Evolutionary conservation across 2,329 filamentous ascomycete species (phyloP).

Genomic region (Sarocladiaceae sp.): DNA sequence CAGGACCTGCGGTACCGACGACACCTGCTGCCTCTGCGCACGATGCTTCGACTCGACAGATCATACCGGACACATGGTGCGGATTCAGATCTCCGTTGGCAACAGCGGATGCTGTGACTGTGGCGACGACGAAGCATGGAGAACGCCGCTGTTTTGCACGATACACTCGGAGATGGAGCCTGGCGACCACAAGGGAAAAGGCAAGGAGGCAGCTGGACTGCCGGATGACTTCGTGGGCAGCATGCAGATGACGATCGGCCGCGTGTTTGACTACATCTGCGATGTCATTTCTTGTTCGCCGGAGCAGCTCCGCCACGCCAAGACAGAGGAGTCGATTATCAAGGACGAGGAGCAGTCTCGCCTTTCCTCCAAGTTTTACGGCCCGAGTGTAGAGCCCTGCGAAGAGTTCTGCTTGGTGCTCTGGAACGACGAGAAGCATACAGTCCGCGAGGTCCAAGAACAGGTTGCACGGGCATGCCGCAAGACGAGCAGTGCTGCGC

Average conservation of each 20-base stretch:
- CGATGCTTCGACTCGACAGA: slow-evolving; percentile 94
- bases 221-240: slow-evolving; percentile 70
- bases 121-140: slow-evolving; percentile 93
- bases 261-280: slow-evolving; percentile 88
- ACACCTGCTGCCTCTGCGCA: slow-evolving; percentile 91
- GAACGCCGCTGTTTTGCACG: slow-evolving; percentile 78
- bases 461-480: slow-evolving; percentile 87
- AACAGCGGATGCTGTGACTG: slow-evolving; percentile 98
- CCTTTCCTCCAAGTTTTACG: slow-evolving; percentile 64
- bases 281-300: slow-evolving; percentile 97
- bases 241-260: slow-evolving; percentile 79
- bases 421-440: slow-evolving; percentile 99
- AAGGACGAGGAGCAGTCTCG: slow-evolving; percentile 77
- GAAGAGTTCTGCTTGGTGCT: slow-evolving; percentile 75
- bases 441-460: slow-evolving; percentile 80
- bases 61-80: slow-evolving; percentile 87
- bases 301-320: slow-evolving; percentile 82
- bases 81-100: slow-evolving; percentile 78
- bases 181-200: slow-evolving; percentile 53
- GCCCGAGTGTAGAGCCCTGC: slow-evolving; percentile 40
- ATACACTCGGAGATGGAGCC: slow-evolving; percentile 69
- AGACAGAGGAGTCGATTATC: slow-evolving; percentile 73
- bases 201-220: slow-evolving; percentile 50
- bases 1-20: slow-evolving; percentile 88
- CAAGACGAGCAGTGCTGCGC: slow-evolving; percentile 61